A percentile compares a stretch with the other conserved stretches of the same genome.
Conservation (phyloP, 225 moss, liverwort and hornwort genomes). For the Sphagnum tenellum region DNA sequence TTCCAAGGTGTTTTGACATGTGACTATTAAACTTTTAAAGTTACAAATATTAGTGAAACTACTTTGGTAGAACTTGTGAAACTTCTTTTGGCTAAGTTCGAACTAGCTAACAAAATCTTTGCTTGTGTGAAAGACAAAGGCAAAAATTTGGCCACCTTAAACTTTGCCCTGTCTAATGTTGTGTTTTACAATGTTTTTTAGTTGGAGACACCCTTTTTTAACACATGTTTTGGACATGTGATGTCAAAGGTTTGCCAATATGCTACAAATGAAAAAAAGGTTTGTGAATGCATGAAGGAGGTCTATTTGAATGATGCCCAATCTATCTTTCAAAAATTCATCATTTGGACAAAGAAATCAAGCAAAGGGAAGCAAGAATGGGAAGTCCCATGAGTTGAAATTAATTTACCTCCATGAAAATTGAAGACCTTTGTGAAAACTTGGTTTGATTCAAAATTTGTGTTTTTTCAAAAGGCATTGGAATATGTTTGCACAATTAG, state of each 20-base stretch:
- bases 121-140: background rate
- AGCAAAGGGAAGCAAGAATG: background rate
- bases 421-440: background rate
- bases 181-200: background rate
- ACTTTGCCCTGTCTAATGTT: background rate
- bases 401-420: background rate
- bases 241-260: background rate
- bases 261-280: background rate
- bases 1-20: too few species aligned
- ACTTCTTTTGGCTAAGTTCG: background rate
- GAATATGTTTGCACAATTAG: too few species aligned
- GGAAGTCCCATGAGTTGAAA: background rate
- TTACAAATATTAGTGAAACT: too few species aligned
- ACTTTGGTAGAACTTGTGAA: background rate
- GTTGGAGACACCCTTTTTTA: background rate
- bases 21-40: too few species aligned
- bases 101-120: too few species aligned
- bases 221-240: background rate
- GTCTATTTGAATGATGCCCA: background rate
- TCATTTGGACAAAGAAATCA: background rate
- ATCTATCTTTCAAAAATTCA: background rate
- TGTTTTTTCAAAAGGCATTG: too few species aligned
- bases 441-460: background rate
- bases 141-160: background rate
- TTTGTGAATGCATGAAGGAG: background rate